A percentile compares a stretch with the other conserved stretches of the same genome.
These are phyloP conservation scores for Boletus rex-veris DNA, from an alignment of 768 basidiomycete species.

Conservation along the genomic window DNA sequence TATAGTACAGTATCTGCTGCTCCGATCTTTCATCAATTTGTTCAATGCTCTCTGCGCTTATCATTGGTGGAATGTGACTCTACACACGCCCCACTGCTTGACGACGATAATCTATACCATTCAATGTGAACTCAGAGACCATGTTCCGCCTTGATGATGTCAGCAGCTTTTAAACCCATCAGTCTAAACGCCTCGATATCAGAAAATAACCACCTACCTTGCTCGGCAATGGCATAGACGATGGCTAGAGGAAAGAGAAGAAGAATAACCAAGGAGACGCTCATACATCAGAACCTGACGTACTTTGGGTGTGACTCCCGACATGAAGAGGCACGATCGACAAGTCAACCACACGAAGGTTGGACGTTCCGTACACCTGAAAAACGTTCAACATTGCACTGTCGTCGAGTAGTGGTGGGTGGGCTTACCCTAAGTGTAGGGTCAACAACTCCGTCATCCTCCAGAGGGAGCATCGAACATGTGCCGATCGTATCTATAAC, in stretches of 20 bases:
- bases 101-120: no score
- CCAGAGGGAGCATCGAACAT: slow-evolving; percentile 1
- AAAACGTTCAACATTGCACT: neutral
- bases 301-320: neutral
- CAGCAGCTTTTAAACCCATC: neutral
- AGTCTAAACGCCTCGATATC: neutral
- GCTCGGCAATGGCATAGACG: neutral
- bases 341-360: neutral
- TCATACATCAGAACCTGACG: neutral
- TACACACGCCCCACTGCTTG: no score
- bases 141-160: slow-evolving; percentile 1
- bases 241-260: neutral
- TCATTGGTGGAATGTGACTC: no score
- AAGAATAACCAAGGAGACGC: neutral
- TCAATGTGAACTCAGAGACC: neutral
- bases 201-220: neutral
- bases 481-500: slow-evolving; percentile 1
- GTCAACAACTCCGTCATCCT: slow-evolving; percentile 1
- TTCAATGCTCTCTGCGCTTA: no score
- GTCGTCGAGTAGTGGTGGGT: neutral
- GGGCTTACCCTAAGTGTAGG: neutral
- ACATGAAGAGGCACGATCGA: neutral
- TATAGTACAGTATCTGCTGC: no score
- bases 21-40: no score
- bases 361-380: neutral